Evolutionary conservation across 208 protist genomes (phyloP).

Genomic region (Acanthamoeba healyi): DNA sequence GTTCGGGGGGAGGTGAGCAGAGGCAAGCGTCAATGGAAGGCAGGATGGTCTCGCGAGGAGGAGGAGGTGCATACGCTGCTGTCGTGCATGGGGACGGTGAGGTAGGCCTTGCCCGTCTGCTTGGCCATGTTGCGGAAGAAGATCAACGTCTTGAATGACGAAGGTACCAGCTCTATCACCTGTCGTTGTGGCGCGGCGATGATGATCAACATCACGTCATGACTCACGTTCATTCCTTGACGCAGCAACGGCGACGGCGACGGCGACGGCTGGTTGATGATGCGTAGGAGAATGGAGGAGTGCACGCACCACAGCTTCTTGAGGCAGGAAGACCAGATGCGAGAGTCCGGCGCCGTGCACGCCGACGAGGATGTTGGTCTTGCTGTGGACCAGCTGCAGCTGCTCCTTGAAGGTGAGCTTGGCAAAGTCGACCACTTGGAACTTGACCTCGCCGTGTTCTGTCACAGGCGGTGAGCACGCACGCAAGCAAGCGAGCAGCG

Average conservation of each 20-base stretch:
- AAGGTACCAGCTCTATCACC: neutral
- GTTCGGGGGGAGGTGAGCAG: neutral
- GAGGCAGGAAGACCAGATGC: neutral
- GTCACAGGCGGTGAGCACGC: too few relatives aligned
- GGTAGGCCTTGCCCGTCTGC: neutral
- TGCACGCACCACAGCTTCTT: neutral
- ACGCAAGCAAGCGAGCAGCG: too few relatives aligned
- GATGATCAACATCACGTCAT: neutral
- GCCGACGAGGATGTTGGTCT: slow-evolving; percentile 10
- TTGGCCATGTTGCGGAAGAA: slow-evolving; percentile 2
- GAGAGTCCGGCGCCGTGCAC: neutral
- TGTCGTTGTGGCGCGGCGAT: neutral
- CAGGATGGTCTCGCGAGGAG: neutral
- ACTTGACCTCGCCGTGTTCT: neutral
- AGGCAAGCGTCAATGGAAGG: neutral
- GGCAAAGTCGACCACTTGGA: neutral
- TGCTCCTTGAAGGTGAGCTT: neutral
- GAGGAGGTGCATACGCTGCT: too few relatives aligned
- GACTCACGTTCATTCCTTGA: too few relatives aligned
- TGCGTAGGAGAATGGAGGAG: neutral
- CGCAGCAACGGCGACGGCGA: too few relatives aligned
- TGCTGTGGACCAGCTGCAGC: neutral
- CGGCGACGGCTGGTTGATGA: too few relatives aligned
- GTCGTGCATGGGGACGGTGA: neutral
- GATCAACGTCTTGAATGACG: neutral